Evolutionary conservation across 108 stramenopile species (phyloP).

Genomic region (Conticribra guillardii): DNA sequence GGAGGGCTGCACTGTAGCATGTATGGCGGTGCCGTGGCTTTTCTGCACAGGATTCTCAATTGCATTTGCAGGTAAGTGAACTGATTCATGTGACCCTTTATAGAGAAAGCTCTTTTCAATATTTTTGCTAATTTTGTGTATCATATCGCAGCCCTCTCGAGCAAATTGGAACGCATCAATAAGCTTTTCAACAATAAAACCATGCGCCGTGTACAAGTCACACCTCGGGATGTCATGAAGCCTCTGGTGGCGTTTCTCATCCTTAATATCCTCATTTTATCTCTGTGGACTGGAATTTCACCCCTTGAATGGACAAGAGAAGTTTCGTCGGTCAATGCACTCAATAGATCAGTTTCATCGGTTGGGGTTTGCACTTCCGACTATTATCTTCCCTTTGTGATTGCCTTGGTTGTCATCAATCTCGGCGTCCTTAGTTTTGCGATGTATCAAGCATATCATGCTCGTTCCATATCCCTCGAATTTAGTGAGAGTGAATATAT

Average conservation of each 20-base stretch:
- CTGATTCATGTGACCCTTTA: no score
- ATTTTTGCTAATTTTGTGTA: no score
- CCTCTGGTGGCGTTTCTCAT: slow-evolving; percentile 48
- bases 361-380: slow-evolving; percentile 38
- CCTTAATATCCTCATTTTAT: slow-evolving; percentile 45
- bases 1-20: slow-evolving; percentile 21
- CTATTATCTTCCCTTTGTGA: slow-evolving; percentile 32
- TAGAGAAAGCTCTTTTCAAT: no score
- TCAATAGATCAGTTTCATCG: slow-evolving; percentile 21
- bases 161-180: no score
- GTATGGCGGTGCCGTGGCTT: slow-evolving; percentile 34
- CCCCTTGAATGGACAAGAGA: slow-evolving; percentile 10
- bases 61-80: slow-evolving; percentile 27
- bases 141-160: no score
- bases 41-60: slow-evolving; percentile 24
- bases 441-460: slow-evolving; percentile 46
- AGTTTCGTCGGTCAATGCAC: slow-evolving; percentile 15
- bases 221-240: slow-evolving; percentile 47
- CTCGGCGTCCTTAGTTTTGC: slow-evolving; percentile 40
- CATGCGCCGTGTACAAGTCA: slow-evolving; percentile 59
- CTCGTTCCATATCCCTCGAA: slow-evolving; percentile 42
- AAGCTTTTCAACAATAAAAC: no score
- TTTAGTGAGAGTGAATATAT: slow-evolving; percentile 38
- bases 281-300: slow-evolving; percentile 40
- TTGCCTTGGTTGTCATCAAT: slow-evolving; percentile 36